Evolutionary conservation across 345 rosid genomes (phyloP), one percentile per base, ranked within the genome.

Genomic region (Luvunga scandens): DNA sequence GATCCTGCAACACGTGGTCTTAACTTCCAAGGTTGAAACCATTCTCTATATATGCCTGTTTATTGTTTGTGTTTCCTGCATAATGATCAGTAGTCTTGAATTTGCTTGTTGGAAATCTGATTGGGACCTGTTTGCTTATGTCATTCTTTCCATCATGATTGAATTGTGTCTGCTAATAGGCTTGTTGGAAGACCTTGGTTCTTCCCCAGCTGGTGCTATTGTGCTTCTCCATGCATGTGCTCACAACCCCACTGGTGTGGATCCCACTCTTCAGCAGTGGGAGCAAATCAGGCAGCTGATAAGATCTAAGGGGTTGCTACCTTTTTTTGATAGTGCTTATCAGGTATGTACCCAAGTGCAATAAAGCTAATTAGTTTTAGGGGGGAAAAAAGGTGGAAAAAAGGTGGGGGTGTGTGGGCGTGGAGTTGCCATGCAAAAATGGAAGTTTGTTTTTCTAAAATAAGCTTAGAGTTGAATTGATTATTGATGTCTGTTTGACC

Each of bases 181-280:
- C 73, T 78, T 95, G 30, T 22, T 93, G 64, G 93, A 95, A 85
- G 98, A 95, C 79, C 92, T 95, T 75, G 89, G 92, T 85, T 86
- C 93, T 85, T 96, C 98, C 24, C 92, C 93, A 79, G 83, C 90
- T 56, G 97, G 98, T 77, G 87, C 98, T 75, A 81, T 93, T 67
- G 91, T 95, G 53, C 98, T 95, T 57, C 98, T 95, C 69, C 98
- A 95, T 88, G 98, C 98, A 22, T 95, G 98, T 87, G 98, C 98
- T 70, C 98, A 95, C 81, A 95, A 95, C 84, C 99, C 99, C 28
- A 93, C 98, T 30, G 99, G 98, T 57, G 95, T 93, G 75, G 99
- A 96, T 88, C 97, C 98, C 71, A 94, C 92, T 76, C 77, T 84
- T 86, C 83, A 92, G 84, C 97, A 96, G 76, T 92, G 98, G 98